These are phyloP conservation scores for Microcos paniculata DNA, from an alignment of 345 rosid genomes.

Conservation along the genomic window DNA sequence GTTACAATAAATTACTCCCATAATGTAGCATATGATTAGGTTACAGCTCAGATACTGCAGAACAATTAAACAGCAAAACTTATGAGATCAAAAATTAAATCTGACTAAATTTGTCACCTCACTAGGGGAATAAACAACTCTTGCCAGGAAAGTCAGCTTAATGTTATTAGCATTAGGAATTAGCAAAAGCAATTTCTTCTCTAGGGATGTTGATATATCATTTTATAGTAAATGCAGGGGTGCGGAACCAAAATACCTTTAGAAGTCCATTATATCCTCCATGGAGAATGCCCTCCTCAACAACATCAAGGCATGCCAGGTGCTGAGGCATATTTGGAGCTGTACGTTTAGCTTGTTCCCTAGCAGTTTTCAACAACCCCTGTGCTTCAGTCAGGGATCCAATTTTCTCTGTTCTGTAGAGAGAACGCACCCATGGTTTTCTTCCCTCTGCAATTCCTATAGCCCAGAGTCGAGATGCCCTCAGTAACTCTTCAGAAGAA, in stretches of 20 bases:
- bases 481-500: conserved; percentile 71
- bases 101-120: background rate
- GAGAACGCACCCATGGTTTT: conserved; percentile 82
- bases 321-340: conserved; percentile 92
- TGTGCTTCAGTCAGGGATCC: conserved; percentile 84
- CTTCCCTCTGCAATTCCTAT: conserved; percentile 60
- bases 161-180: conserved; percentile 5
- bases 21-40: conserved; percentile 2
- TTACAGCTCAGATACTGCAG: background rate
- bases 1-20: conserved; percentile 29
- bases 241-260: conserved; percentile 43
- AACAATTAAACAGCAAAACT: background rate
- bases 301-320: conserved; percentile 76
- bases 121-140: background rate
- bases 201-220: background rate
- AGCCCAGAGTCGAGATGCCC: conserved; percentile 74
- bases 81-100: background rate
- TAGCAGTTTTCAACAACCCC: conserved; percentile 51
- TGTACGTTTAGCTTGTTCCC: conserved; percentile 66
- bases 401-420: conserved; percentile 79
- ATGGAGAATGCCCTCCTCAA: conserved; percentile 87
- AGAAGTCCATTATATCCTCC: conserved; percentile 91
- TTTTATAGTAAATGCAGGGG: background rate
- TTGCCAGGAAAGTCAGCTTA: background rate
- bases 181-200: background rate